Base-by-base conservation (phyloP, 805 yeast genomes). In the Schwanniomyces vanrijiae region DNA sequence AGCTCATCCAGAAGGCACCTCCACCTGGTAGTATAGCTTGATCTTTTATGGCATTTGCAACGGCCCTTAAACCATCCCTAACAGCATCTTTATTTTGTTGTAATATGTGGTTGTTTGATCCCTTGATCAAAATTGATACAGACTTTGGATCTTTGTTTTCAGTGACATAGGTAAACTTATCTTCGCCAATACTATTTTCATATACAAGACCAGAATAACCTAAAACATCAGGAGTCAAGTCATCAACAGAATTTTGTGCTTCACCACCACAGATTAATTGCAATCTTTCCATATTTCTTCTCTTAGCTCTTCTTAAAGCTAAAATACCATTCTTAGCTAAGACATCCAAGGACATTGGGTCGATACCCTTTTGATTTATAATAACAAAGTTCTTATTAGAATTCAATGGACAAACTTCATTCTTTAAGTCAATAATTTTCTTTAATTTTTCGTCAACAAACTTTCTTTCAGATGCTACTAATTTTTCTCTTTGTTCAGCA, bases 271-370 rank as follows among this genome's bases (percentile, higher is more conserved):
- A 88, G 44, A 90, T 90, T 50, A 94, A 78, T 71, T 94, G 99
- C 64, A 94, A 78, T 66, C 99, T 84, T 75, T 94, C 99, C 99
- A 94, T 92, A 70, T 94, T 94, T 75, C 99, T 86, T 76, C 99
- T 84, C 77, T 94, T 94, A 38, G 99, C 99, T 64, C 99, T 84
- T 76, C 99, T 85, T 59, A 94, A 78, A 1, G 99, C 99, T 58
- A 94, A 76, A 55, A 94, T 94, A 58, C 87, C 88, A 69, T 94
- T 86, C 64, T 89, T 90, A 38, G 98, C 98, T 54, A 94, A 77
- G 4, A 92, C 85, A 64, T 94, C 99, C 53, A 94, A 75, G 6
- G 97, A 90, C 94, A 94, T 87, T 54, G 99, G 99, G 65, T 94
- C 99, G 55, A 94, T 94, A 60, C 99, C 99, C 77, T 94, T 94